Conservation (phyloP, 805 yeast genomes). For the Saturnispora bothae region DNA sequence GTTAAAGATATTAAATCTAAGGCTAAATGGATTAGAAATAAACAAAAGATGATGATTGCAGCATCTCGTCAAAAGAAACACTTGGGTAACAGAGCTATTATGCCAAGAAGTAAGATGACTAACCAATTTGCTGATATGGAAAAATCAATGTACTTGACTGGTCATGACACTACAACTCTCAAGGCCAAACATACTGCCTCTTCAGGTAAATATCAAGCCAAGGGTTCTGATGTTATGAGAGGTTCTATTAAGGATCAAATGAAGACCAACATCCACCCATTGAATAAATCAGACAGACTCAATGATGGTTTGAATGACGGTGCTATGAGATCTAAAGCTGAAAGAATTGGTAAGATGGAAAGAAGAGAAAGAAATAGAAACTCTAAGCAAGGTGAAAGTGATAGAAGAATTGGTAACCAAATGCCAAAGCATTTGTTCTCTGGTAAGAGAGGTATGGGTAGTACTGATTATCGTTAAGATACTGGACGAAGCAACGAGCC, state of each 20-base stretch:
- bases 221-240: conserved; percentile 77
- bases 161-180: conserved; percentile 72
- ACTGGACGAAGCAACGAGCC: too few relatives aligned
- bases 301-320: conserved; percentile 82
- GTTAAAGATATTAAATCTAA: conserved; percentile 63
- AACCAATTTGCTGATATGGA: conserved; percentile 74
- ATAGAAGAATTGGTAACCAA: conserved; percentile 76
- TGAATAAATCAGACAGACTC: conserved; percentile 64
- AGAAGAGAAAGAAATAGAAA: conserved; percentile 88
- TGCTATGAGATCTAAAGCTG: conserved; percentile 71
- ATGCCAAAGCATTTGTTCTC: conserved; percentile 89
- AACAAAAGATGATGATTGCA: conserved; percentile 86
- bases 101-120: conserved; percentile 83
- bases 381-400: conserved; percentile 94
- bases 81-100: conserved; percentile 72
- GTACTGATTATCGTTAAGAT: conserved; percentile 65
- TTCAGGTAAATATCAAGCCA: conserved; percentile 24
- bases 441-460: conserved; percentile 96
- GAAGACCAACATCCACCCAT: conserved; percentile 26
- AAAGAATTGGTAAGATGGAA: conserved; percentile 75
- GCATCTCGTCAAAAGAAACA: conserved; percentile 83
- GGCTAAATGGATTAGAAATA: conserved; percentile 92
- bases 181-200: conserved; percentile 28
- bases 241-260: conserved; percentile 11
- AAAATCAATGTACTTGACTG: conserved; percentile 78